Percentiles rank a stretch among this genome's conserved stretches.
phyloP scores from a whole-genome alignment of 2,329 filamentous ascomycete genomes.

The Ceratocystiopsis minuta region DNA sequence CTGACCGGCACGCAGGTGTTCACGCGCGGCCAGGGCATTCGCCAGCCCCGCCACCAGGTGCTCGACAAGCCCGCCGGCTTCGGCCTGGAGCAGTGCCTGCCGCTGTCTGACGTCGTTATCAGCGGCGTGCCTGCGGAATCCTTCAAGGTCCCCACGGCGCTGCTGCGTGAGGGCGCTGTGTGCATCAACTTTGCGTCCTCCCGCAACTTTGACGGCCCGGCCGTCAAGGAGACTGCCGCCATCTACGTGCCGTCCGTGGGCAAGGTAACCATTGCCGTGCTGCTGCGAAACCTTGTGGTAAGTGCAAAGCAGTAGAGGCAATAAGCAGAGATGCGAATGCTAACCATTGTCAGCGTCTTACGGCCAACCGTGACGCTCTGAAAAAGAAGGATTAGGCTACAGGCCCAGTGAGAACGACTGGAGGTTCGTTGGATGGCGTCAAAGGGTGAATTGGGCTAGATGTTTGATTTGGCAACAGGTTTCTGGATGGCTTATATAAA shows the following conservation, averaged over 20 bases:
- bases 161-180: slow-evolving; percentile 79
- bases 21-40: slow-evolving; percentile 73
- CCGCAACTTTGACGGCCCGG: slow-evolving; percentile 73
- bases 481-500: too few species aligned
- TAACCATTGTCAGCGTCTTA: slow-evolving; percentile 2
- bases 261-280: slow-evolving; percentile 88
- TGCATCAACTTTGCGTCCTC: slow-evolving; percentile 97
- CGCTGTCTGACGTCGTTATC: slow-evolving; percentile 85
- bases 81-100: slow-evolving; percentile 60
- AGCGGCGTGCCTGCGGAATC: slow-evolving; percentile 74
- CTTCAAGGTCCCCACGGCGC: slow-evolving; percentile 74
- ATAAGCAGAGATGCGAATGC: background rate
- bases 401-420: too few species aligned
- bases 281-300: slow-evolving; percentile 78
- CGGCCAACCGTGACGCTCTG: slow-evolving; percentile 2
- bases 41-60: slow-evolving; percentile 72
- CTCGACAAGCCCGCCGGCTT: slow-evolving; percentile 61
- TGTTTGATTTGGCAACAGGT: too few species aligned
- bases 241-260: slow-evolving; percentile 96
- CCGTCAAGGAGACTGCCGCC: slow-evolving; percentile 85
- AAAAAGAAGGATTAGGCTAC: background rate
- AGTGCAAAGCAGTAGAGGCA: slow-evolving; percentile 17
- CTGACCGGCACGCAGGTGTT: slow-evolving; percentile 83
- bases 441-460: too few species aligned
- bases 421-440: too few species aligned